Percentiles rank a stretch among this genome's conserved stretches.
phyloP scores from a whole-genome alignment of 768 basidiomycete genomes.

The Phanerochaete sordida region DNA sequence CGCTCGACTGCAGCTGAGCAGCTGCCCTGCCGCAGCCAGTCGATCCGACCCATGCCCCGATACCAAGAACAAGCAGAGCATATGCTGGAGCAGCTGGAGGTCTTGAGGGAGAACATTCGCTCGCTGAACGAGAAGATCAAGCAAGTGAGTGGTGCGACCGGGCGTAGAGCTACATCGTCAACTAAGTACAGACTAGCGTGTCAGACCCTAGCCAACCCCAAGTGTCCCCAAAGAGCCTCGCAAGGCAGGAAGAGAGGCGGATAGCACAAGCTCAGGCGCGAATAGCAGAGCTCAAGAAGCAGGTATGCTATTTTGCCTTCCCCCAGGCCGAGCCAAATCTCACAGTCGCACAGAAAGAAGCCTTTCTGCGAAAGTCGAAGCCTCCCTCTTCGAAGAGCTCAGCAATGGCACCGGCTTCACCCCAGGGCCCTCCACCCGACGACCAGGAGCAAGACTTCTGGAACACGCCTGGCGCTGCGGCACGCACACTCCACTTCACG shows the following conservation, averaged over 20 bases:
- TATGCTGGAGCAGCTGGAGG: conserved; percentile 37
- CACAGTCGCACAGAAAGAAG: conserved; percentile 24
- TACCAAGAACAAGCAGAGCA: conserved; percentile 37
- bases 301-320: conserved; percentile 24
- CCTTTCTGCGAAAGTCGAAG: conserved; percentile 20
- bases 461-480: conserved; percentile 53
- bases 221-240: conserved; percentile 25
- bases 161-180: conserved; percentile 9
- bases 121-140: conserved; percentile 32
- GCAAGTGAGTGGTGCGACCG: conserved; percentile 31
- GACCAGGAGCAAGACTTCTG: conserved; percentile 58
- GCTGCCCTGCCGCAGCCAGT: conserved; percentile 27
- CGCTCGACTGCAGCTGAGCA: not conserved
- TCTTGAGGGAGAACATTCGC: conserved; percentile 34
- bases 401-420: conserved; percentile 15
- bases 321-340: too few relatives aligned
- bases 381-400: conserved; percentile 13
- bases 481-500: conserved; percentile 59
- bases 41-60: conserved; percentile 47
- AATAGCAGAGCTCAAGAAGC: conserved; percentile 37
- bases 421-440: conserved; percentile 22
- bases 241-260: conserved; percentile 37
- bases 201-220: conserved; percentile 21
- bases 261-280: conserved; percentile 41
- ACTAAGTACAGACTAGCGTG: conserved; percentile 20